These are phyloP conservation scores for Polychytrium aggregatum DNA, from an alignment of 192 early-diverging fungal species.

Conservation along the genomic window DNA sequence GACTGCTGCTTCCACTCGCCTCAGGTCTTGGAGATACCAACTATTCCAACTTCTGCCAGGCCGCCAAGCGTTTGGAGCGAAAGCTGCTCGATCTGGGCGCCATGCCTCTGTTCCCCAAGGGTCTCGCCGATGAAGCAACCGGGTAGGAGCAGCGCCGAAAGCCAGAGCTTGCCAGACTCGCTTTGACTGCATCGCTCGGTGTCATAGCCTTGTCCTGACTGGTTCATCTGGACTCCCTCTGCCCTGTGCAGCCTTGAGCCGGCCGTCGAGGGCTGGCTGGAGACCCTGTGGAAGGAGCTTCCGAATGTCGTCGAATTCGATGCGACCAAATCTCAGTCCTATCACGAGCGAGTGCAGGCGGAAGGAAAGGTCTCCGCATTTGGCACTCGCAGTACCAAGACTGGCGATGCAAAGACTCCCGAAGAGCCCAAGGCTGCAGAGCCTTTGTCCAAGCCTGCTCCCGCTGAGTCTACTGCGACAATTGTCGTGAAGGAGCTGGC, in stretches of 20 bases:
- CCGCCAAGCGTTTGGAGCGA: slow-evolving; percentile 68
- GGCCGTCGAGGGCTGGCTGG: slow-evolving; percentile 86
- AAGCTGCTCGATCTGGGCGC: slow-evolving; percentile 67
- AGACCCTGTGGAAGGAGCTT: slow-evolving; percentile 64
- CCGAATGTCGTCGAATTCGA: slow-evolving; percentile 36
- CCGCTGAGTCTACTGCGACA: neutral
- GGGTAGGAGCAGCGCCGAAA: no score
- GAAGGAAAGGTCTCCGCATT: slow-evolving; percentile 7
- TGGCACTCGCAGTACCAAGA: no score
- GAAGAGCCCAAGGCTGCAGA: no score
- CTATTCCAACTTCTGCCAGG: slow-evolving; percentile 87
- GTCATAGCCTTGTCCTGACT: no score
- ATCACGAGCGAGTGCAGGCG: slow-evolving; percentile 4
- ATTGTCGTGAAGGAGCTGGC: neutral
- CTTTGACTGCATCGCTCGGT: no score
- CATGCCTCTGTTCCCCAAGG: slow-evolving; percentile 58
- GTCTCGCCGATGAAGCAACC: slow-evolving; percentile 83
- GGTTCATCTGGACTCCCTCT: no score
- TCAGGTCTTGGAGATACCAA: slow-evolving; percentile 87
- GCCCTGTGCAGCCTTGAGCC: slow-evolving; percentile 80
- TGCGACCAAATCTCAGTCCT: slow-evolving; percentile 12
- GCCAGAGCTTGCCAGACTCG: no score
- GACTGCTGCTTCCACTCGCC: no score
- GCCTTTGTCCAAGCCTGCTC: no score
- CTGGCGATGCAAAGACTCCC: no score